Evolutionary conservation across 1,139 yeast species (phyloP).

Genomic region (Yamadazyma sp.): DNA sequence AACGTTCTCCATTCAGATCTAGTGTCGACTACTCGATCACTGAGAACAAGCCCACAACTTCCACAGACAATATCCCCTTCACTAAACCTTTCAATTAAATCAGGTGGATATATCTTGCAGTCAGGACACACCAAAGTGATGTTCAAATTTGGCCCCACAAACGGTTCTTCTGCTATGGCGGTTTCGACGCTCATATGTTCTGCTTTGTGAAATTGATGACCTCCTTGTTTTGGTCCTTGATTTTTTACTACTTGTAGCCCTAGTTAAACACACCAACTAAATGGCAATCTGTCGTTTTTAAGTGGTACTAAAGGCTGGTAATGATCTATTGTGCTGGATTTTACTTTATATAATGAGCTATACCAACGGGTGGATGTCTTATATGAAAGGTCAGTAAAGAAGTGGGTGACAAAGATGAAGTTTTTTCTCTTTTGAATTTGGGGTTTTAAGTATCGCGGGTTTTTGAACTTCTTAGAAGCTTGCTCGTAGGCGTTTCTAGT

Average conservation of each 20-base stretch:
- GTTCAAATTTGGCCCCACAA: conserved; percentile 71
- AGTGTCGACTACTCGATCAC: conserved; percentile 91
- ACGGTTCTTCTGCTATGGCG: conserved; percentile 27
- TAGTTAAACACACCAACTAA: neutral
- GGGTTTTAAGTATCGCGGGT: neutral
- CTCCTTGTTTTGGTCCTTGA: too few species aligned
- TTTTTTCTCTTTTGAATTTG: neutral
- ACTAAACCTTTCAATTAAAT: conserved; percentile 88
- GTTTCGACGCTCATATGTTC: conserved; percentile 14
- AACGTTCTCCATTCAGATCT: conserved; percentile 99
- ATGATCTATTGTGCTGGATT: conserved; percentile 1
- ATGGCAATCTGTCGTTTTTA: conserved; percentile 1
- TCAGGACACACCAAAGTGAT: conserved; percentile 90
- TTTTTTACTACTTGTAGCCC: neutral
- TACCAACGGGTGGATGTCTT: neutral
- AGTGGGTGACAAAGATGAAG: conserved; percentile 2
- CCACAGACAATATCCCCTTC: conserved; percentile 99
- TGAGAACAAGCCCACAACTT: conserved; percentile 88
- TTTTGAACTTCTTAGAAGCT: neutral
- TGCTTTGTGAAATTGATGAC: neutral
- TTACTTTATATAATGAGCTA: conserved; percentile 2
- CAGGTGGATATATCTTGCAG: conserved; percentile 96
- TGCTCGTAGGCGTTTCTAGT: too few species aligned
- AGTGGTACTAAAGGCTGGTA: neutral
- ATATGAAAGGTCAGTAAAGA: conserved; percentile 1